Conservation (phyloP, 352 stramenopile genomes). For the Pythium aquatile region DNA sequence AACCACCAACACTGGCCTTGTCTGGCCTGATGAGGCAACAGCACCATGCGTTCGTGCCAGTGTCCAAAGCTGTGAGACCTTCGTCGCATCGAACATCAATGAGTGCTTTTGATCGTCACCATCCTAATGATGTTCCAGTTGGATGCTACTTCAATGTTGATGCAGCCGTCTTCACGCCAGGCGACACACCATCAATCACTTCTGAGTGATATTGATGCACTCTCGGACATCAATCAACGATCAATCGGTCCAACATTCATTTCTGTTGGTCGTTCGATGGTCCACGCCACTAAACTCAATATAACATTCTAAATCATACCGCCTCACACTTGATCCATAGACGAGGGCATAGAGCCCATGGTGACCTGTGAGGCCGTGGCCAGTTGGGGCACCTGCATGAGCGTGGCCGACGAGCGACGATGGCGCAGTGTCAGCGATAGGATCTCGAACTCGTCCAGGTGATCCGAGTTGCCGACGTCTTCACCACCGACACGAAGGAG, state of each 20-base stretch:
- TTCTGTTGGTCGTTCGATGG: neutral
- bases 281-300: neutral
- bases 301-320: neutral
- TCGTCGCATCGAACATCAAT: too few relatives aligned
- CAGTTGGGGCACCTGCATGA: slow-evolving; percentile 23
- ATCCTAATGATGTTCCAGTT: too few relatives aligned
- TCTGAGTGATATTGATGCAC: too few relatives aligned
- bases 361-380: slow-evolving; percentile 11
- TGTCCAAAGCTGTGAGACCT: too few relatives aligned
- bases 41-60: too few relatives aligned
- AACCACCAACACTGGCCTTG: too few relatives aligned
- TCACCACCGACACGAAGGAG: slow-evolving; percentile 26
- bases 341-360: slow-evolving; percentile 16
- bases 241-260: neutral
- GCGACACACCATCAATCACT: neutral
- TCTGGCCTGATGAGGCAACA: too few relatives aligned
- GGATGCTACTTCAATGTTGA: too few relatives aligned
- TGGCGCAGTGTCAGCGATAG: slow-evolving; percentile 27
- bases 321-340: slow-evolving; percentile 4
- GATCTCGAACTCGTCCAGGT: slow-evolving; percentile 27
- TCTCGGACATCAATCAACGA: too few relatives aligned
- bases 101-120: too few relatives aligned
- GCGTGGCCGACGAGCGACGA: slow-evolving; percentile 7
- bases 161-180: too few relatives aligned
- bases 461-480: slow-evolving; percentile 21